Base-by-base conservation (phyloP, 2,329 filamentous ascomycete genomes). In the Thyridium curvatum region DNA sequence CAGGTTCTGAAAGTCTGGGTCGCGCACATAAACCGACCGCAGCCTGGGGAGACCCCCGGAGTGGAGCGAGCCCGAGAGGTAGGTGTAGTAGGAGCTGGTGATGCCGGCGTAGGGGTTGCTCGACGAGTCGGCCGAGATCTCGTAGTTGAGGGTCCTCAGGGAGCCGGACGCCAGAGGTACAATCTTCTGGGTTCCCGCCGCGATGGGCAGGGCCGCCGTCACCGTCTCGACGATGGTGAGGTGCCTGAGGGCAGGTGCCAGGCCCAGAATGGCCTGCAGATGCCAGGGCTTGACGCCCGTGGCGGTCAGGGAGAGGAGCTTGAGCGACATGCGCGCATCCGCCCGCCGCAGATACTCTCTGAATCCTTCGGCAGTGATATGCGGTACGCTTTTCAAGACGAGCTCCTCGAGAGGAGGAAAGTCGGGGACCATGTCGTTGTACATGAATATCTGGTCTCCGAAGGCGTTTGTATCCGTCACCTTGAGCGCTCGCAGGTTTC, bases 21-120 rank as follows among this genome's bases (percentile, higher is more conserved):
- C 89, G 37, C 87, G 84, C 14, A 96, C 91, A 56, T 94, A 96
- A 8, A 97, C 74, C 16, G 82, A 77, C 29, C 73, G 73, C 8
- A 97, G 71, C 29, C 74, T 76, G 1, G 89, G 88, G 8, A 97
- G 72, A 8, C 79, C 76, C 45, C 83, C 84, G 13, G 79, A 75
- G 43, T 93, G 77, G 26, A 97, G 76, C 0, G 87, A 94, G n/a
- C 77, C 77, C 18, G 87, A 82, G 15, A 97, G 77, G 60, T 95
- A 95, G 44, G 79, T 77, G 61, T 96, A 94, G 65, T 95, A 94
- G 14, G 73, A 74, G 9, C 68, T 61, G 1, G 73, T 73, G 17
- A 73, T 65, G 44, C 62, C 69, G 8, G 69, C 64, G 21, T 26
- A 26, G 21, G 21, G 21, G 43, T 45, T 78, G 1, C 76, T 65